phyloP scores from a whole-genome alignment of 768 basidiomycete species.

The Suillus subluteus region DNA sequence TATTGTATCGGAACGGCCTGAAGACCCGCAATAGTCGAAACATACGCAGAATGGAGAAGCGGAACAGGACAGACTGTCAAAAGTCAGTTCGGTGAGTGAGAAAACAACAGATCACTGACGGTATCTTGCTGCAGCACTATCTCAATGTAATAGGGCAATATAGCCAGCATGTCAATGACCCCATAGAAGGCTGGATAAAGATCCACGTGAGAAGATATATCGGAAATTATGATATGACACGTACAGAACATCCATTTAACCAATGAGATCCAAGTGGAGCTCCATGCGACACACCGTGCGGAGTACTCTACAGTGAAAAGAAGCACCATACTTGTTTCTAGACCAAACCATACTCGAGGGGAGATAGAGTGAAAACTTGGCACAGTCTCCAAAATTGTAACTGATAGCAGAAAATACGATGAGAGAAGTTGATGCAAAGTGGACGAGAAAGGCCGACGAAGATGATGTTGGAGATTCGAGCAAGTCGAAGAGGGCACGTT shows the following conservation, averaged over 20 bases:
- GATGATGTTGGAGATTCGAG: constrained; percentile 84
- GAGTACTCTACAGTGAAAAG: constrained; percentile 88
- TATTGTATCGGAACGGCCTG: constrained; percentile 84
- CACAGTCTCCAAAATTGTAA: constrained; percentile 81
- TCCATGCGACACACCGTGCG: constrained; percentile 76
- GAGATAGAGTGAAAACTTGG: constrained; percentile 74
- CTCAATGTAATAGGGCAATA: constrained; percentile 89
- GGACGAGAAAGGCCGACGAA: constrained; percentile 72
- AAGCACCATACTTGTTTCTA: constrained; percentile 83
- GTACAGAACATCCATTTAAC: constrained; percentile 72
- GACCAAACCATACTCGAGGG: constrained; percentile 79
- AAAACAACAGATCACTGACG: constrained; percentile 44
- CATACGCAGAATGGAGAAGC: constrained; percentile 90
- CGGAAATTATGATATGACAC: constrained; percentile 20
- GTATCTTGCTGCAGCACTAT: constrained; percentile 84
- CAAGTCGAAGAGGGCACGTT: constrained; percentile 65
- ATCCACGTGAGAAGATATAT: constrained; percentile 8
- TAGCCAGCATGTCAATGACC: constrained; percentile 82
- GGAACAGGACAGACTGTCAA: constrained; percentile 76
- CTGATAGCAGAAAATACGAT: constrained; percentile 75
- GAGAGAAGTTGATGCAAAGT: constrained; percentile 68
- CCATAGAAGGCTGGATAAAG: constrained; percentile 71
- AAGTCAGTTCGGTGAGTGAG: neutral
- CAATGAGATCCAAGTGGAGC: constrained; percentile 60
- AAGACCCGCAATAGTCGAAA: constrained; percentile 90